Conservation (phyloP, 2,329 filamentous ascomycete species). For the Juglanconis oblonga region DNA sequence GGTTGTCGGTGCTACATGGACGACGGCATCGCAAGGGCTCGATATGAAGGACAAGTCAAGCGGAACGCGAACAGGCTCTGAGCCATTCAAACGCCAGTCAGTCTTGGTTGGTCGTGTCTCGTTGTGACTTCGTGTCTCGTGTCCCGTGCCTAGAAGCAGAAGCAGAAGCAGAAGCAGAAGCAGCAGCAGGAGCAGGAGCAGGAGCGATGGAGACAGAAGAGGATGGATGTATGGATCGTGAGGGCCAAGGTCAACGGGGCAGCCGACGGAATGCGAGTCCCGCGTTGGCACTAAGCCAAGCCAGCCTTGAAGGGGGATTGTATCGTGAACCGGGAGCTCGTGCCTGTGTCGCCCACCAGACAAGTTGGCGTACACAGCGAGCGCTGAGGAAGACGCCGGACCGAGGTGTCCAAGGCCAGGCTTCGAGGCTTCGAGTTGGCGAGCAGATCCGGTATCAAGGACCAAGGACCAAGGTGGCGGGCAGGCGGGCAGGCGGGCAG, state of each 20-base stretch:
- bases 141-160: slow-evolving; percentile 11
- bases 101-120: background rate
- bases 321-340: background rate
- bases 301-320: background rate
- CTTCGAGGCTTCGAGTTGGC: background rate
- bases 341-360: background rate
- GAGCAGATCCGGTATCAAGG: background rate
- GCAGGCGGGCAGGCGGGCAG: slow-evolving; percentile 3
- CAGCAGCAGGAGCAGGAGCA: too few relatives aligned
- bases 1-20: slow-evolving; percentile 11
- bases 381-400: background rate
- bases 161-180: background rate
- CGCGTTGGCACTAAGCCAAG: background rate
- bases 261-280: background rate
- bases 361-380: background rate
- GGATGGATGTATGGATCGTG: background rate
- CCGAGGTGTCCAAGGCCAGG: background rate
- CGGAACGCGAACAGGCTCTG: background rate
- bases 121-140: background rate
- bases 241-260: background rate
- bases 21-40: slow-evolving; percentile 14
- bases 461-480: background rate
- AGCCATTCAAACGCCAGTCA: background rate
- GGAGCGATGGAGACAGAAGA: background rate
- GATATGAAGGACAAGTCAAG: background rate